phyloP scores from a whole-genome alignment of 108 stramenopile species.

The Nitzschia putrida region DNA sequence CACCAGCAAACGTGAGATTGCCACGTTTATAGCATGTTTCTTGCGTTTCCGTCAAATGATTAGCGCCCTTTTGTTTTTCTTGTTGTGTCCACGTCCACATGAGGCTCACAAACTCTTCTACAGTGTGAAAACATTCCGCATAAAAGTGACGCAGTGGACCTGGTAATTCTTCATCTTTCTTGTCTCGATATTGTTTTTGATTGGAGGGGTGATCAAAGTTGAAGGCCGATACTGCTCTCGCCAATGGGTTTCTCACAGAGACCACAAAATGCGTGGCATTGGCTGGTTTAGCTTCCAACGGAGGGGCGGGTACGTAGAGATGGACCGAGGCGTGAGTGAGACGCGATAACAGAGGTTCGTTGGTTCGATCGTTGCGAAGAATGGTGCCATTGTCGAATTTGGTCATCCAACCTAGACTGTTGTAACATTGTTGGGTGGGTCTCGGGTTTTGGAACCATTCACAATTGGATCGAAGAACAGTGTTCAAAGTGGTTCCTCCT shows the following conservation, averaged over 20 bases:
- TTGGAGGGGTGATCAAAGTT: background rate
- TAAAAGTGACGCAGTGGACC: background rate
- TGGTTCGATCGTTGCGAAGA: background rate
- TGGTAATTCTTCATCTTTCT: background rate
- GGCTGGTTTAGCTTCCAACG: background rate
- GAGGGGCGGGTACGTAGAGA: background rate
- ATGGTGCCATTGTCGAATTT: no score
- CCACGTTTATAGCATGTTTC: constrained; percentile 1
- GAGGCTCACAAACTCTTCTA: background rate
- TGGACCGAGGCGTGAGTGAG: background rate
- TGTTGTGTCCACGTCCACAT: background rate
- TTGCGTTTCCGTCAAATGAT: background rate
- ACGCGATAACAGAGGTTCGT: background rate
- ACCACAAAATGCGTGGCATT: background rate
- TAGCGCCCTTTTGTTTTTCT: background rate
- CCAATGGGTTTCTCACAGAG: background rate
- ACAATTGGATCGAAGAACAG: constrained; percentile 14
- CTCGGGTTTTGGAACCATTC: constrained; percentile 6
- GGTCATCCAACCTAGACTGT: no score
- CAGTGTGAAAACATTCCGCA: constrained; percentile 8
- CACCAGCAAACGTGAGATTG: background rate
- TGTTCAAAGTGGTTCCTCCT: constrained; percentile 19
- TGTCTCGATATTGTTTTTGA: background rate
- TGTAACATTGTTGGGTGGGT: background rate
- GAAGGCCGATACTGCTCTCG: background rate